These are phyloP conservation scores for Vitis hybrid DNA, from an alignment of 177 flowering plant genomes.

Conservation along the genomic window DNA sequence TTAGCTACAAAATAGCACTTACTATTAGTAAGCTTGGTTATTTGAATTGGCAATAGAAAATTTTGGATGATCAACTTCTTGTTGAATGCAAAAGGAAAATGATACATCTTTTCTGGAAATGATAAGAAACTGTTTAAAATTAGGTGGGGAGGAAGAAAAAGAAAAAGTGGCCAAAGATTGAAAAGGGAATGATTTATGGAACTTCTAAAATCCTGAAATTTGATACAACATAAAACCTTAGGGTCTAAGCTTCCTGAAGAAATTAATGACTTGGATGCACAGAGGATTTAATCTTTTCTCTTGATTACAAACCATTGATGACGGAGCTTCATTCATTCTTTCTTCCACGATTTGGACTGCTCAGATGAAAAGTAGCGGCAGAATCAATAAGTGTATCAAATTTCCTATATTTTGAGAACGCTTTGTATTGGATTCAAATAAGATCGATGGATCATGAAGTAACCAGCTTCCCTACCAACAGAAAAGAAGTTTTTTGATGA, in stretches of 20 bases:
- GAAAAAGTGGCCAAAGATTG: background rate
- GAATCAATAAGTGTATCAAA: background rate
- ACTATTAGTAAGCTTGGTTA: too few relatives aligned
- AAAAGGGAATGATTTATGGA: background rate
- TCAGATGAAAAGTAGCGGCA: background rate
- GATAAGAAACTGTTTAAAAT: background rate
- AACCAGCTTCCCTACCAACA: background rate
- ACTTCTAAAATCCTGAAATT: background rate
- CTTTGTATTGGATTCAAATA: background rate
- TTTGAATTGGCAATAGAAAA: too few relatives aligned
- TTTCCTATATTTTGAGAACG: background rate
- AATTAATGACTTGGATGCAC: background rate
- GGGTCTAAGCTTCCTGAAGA: background rate
- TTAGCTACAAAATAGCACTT: too few relatives aligned
- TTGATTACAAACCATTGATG: constrained; percentile 2
- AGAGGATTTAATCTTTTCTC: background rate
- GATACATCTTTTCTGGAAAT: too few relatives aligned
- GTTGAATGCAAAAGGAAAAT: too few relatives aligned
- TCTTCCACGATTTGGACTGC: background rate
- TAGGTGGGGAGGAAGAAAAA: background rate
- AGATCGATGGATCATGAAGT: background rate
- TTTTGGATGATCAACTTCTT: too few relatives aligned
- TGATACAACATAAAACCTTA: too few relatives aligned
- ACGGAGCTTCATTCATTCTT: constrained; percentile 1
- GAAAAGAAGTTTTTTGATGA: background rate